phyloP scores from a whole-genome alignment of 805 yeast species.

The Saturnispora zaruensis region DNA sequence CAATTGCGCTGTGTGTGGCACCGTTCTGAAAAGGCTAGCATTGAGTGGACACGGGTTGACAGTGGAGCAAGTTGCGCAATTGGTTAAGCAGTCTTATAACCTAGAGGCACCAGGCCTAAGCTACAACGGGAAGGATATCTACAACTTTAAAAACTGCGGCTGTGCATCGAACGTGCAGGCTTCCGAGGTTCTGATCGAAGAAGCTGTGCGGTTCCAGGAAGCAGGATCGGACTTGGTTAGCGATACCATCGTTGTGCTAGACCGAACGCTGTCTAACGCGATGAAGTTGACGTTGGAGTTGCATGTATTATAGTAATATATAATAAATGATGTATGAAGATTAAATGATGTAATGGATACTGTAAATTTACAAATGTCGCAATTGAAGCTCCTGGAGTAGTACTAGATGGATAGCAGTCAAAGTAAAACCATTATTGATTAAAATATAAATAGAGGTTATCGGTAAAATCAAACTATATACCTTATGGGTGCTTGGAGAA shows the following conservation, averaged over 20 bases:
- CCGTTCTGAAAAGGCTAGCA: constrained; percentile 1
- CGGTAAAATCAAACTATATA: not conserved
- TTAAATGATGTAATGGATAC: not conserved
- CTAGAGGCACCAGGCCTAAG: constrained; percentile 19
- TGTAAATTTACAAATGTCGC: not conserved
- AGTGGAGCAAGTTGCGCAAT: constrained; percentile 14
- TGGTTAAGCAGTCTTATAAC: constrained; percentile 11
- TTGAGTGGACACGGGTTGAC: constrained; percentile 15
- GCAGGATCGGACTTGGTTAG: not conserved
- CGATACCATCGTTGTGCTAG: constrained; percentile 12
- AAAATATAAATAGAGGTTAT: not conserved
- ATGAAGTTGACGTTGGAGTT: constrained; percentile 10
- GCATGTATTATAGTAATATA: not conserved
- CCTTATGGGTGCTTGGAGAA: constrained; percentile 41
- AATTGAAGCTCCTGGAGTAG: too few species aligned
- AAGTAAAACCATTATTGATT: not conserved
- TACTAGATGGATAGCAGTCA: too few species aligned
- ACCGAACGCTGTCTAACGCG: constrained; percentile 8
- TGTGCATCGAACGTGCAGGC: not conserved
- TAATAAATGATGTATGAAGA: too few species aligned
- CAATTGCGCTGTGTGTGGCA: constrained; percentile 75
- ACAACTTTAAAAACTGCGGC: constrained; percentile 16
- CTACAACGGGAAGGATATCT: constrained; percentile 19
- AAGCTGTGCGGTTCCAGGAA: constrained; percentile 4
- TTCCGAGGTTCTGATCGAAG: not conserved